Evolutionary conservation across 2,329 filamentous ascomycete species (phyloP), one percentile per base, ranked within the genome.

Genomic region (Herpotrichia juniperi): DNA sequence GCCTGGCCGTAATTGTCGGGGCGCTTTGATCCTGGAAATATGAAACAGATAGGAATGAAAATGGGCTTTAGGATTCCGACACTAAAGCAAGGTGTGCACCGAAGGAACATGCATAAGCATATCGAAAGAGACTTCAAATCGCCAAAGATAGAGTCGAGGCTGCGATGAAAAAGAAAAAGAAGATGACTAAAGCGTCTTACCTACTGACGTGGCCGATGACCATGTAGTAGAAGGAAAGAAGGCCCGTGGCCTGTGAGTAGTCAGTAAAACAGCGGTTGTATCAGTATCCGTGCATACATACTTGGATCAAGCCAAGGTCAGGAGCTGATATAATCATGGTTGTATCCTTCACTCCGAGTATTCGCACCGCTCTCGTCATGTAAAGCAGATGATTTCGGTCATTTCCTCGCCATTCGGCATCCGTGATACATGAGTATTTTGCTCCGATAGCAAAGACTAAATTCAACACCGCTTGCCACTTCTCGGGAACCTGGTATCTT

Each of bases 391-490:
- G 68, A 21, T 73, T 67, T 9, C 51, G 53, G 11, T 52, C 54
- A 26, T 64, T 54, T 12, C 53, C 62, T 28, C 42, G 53, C 54
- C 57, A 63, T 2, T 58, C 54, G 4, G 62, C 61, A 34, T 62
- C 49, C 9, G 53, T 56, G 34, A 73, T 59, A 46, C 69, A 58
- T 11, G 66, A 66, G 51, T 70, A 67, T 42, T 67, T 62, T n/a
- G 72, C 64, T 9, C 68, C 72, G 24, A 76, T 71, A 16, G 74
- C 74, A 39, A 76, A 73, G 6, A 76, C 61, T 8, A 76, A 51
- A 40, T 76, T 75, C 48, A 76, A 45, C 14, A 70, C 63, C 10
- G 67, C 68, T 8, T 65, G 61, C 73, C 71, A 74, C 19, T 35
- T 53, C 7, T 52, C n/a, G 9, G 58, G 49, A 25, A 46, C 45